A percentile compares a stretch with the other conserved stretches of the same genome.
Evolutionary conservation across 2,329 filamentous ascomycete genomes (phyloP).

Genomic region (Paraphoma sp.): DNA sequence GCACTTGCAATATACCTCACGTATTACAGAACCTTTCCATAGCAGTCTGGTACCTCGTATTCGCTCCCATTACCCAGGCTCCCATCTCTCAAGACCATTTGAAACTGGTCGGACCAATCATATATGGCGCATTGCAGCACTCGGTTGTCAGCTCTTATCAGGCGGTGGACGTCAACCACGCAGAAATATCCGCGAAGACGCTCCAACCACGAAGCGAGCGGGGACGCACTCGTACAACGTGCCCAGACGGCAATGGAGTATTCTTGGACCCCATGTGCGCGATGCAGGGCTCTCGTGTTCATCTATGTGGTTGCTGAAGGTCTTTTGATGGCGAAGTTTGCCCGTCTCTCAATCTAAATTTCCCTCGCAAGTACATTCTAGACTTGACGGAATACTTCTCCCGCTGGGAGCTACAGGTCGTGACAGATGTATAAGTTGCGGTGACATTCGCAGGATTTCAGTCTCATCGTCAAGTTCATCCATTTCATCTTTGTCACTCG

Average conservation of each 20-base stretch:
- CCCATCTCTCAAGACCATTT: conserved; percentile 7
- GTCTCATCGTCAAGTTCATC: background rate
- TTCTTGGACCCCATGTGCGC: conserved; percentile 7
- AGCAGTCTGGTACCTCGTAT: conserved; percentile 23
- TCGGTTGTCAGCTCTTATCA: conserved; percentile 31
- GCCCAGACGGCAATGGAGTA: conserved; percentile 1
- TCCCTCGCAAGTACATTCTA: conserved; percentile 9
- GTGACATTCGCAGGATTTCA: background rate
- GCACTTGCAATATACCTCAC: conserved; percentile 30
- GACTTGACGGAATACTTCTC: background rate
- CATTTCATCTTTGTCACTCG: background rate
- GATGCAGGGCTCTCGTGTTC: conserved; percentile 20
- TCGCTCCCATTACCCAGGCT: conserved; percentile 7
- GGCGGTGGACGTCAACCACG: conserved; percentile 3
- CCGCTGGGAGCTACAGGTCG: background rate
- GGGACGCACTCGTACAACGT: conserved; percentile 12
- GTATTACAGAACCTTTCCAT: conserved; percentile 20
- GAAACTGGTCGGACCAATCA: conserved; percentile 22
- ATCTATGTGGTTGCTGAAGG: conserved; percentile 14
- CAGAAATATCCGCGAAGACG: conserved; percentile 1
- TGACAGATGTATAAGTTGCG: conserved; percentile 1
- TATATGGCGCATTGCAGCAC: conserved; percentile 3
- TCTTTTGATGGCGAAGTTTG: background rate
- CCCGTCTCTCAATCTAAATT: conserved; percentile 7
- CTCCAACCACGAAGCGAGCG: conserved; percentile 12